These are phyloP conservation scores for Sporobolomyces roseus DNA, from an alignment of 768 basidiomycete genomes.

Conservation along the genomic window DNA sequence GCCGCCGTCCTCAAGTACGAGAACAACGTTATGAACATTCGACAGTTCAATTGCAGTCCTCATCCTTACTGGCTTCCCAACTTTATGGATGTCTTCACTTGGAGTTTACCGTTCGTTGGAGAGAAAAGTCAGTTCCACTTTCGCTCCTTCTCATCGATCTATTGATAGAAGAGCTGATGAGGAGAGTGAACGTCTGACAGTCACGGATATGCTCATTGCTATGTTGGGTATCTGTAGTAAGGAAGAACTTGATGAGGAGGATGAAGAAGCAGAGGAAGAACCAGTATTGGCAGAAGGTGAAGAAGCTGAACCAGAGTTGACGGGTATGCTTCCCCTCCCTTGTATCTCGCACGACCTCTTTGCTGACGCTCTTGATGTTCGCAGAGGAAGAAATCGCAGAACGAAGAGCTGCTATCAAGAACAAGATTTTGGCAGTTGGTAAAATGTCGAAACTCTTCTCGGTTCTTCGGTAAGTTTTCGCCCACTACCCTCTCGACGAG, in stretches of 20 bases:
- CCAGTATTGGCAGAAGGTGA: constrained; percentile 20
- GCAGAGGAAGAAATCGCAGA: constrained; percentile 53
- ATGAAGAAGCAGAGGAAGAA: constrained; percentile 55
- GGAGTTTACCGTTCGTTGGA: constrained; percentile 96
- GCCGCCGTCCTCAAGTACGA: constrained; percentile 98
- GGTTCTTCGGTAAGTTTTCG: constrained; percentile 69
- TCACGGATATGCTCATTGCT: constrained; percentile 97
- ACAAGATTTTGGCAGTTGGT: constrained; percentile 96
- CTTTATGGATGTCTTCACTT: constrained; percentile 99
- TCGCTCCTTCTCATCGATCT: not conserved
- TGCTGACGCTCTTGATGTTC: no score
- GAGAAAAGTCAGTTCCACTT: constrained; percentile 73
- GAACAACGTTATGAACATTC: constrained; percentile 94
- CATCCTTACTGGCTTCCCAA: constrained; percentile 99
- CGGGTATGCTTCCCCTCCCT: constrained; percentile 4
- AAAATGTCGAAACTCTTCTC: constrained; percentile 95
- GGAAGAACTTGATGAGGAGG: constrained; percentile 87
- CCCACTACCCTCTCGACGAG: not conserved
- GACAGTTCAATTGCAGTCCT: constrained; percentile 94
- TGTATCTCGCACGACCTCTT: not conserved
- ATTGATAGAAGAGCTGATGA: not conserved
- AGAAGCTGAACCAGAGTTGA: constrained; percentile 32
- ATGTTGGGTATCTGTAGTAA: constrained; percentile 93
- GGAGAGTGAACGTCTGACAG: constrained; percentile 51
- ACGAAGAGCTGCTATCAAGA: constrained; percentile 87